These are phyloP conservation scores for Penicillium chermesinum DNA, from an alignment of 495 filamentous ascomycete genomes.

Conservation along the genomic window DNA sequence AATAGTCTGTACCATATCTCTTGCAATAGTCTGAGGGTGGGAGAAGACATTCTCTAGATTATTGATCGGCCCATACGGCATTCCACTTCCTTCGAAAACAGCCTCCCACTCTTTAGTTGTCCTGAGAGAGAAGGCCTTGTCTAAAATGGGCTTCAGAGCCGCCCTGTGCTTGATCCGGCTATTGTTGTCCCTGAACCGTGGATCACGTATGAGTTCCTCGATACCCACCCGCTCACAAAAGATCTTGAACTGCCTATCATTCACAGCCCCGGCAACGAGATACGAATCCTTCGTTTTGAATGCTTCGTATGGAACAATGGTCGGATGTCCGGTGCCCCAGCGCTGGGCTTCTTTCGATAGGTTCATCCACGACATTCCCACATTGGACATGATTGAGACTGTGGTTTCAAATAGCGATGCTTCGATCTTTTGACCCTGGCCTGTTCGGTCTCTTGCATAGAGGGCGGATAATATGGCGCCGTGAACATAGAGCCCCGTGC, in stretches of 20 bases:
- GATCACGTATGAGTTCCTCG: conserved; percentile 60
- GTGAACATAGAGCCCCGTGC: conserved; percentile 79
- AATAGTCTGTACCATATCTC: conserved; percentile 24
- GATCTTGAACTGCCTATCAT: conserved; percentile 73
- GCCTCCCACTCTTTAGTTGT: conserved; percentile 76
- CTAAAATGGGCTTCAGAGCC: conserved; percentile 62
- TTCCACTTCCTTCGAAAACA: conserved; percentile 70
- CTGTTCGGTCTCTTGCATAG: conserved; percentile 54
- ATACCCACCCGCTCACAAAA: conserved; percentile 64
- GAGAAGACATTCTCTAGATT: conserved; percentile 20
- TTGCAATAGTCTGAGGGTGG: conserved; percentile 22
- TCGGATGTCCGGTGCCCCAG: conserved; percentile 88
- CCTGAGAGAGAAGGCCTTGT: conserved; percentile 55
- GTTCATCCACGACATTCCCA: conserved; percentile 78
- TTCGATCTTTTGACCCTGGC: conserved; percentile 79
- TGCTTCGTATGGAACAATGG: conserved; percentile 80
- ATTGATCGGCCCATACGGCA: conserved; percentile 87
- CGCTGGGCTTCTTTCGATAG: conserved; percentile 69
- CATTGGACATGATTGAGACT: conserved; percentile 76
- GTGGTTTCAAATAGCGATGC: conserved; percentile 79
- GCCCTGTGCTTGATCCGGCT: conserved; percentile 63
- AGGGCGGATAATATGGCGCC: conserved; percentile 83
- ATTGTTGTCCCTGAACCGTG: conserved; percentile 63
- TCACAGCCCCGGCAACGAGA: conserved; percentile 77
- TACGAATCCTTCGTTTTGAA: conserved; percentile 80